Conservation (phyloP, 208 protist genomes). For the Leptomonas pyrrhocoris region DNA sequence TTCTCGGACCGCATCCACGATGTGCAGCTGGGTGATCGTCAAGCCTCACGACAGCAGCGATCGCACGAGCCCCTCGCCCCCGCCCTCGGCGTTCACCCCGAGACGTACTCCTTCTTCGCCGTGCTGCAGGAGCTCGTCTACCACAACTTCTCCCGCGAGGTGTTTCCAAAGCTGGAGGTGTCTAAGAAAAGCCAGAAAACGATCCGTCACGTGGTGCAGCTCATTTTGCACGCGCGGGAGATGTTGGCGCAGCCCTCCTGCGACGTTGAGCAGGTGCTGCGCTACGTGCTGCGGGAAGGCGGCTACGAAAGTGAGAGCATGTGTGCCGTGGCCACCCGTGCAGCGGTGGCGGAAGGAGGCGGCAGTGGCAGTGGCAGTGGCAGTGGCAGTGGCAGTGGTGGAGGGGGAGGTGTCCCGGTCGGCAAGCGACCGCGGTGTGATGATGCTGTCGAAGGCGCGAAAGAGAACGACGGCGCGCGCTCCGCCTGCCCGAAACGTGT, state of each 20-base stretch:
- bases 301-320: conserved; percentile 50
- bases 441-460: not conserved
- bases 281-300: conserved; percentile 41
- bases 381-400: too few relatives aligned
- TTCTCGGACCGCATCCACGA: not conserved
- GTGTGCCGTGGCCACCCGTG: conserved; percentile 15
- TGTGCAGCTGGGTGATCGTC: too few relatives aligned
- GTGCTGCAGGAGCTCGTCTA: conserved; percentile 59
- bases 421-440: conserved; percentile 1
- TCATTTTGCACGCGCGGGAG: conserved; percentile 41
- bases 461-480: not conserved
- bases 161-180: conserved; percentile 44
- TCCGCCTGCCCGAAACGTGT: conserved; percentile 1
- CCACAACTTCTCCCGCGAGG: conserved; percentile 48
- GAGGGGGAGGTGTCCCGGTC: too few relatives aligned
- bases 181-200: conserved; percentile 50
- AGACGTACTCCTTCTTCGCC: conserved; percentile 52
- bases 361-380: not conserved
- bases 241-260: conserved; percentile 42
- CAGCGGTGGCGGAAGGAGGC: not conserved
- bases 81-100: conserved; percentile 24
- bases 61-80: not conserved
- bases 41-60: not conserved
- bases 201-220: conserved; percentile 42
- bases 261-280: conserved; percentile 52